These are phyloP conservation scores for Babesia bigemina DNA, from an alignment of 169 alveolate genomes.

Conservation along the genomic window DNA sequence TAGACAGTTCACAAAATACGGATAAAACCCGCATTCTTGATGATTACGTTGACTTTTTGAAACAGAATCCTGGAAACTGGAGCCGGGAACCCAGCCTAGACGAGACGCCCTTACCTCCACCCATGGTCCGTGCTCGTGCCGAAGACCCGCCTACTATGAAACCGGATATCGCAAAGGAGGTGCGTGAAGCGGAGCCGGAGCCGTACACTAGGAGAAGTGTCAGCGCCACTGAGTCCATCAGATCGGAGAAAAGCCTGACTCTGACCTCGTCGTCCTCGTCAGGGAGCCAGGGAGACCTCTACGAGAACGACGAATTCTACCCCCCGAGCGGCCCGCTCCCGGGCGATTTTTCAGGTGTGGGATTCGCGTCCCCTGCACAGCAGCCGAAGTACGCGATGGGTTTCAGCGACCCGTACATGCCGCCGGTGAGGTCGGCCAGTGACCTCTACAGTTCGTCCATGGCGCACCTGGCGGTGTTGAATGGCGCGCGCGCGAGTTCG, in stretches of 20 bases:
- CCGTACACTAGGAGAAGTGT: background rate
- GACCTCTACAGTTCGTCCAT: conserved; percentile 6
- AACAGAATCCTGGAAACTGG: conserved; percentile 46
- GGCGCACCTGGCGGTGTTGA: background rate
- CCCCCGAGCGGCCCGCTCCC: conserved; percentile 21
- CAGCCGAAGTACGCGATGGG: conserved; percentile 20
- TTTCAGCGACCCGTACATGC: conserved; percentile 11
- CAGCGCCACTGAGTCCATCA: background rate
- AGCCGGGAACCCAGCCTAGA: conserved; percentile 8
- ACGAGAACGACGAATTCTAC: conserved; percentile 30
- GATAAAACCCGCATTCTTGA: conserved; percentile 20
- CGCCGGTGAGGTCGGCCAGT: conserved; percentile 1
- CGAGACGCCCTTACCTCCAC: background rate
- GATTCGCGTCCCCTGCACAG: background rate
- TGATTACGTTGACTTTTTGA: conserved; percentile 45
- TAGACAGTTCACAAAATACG: conserved; percentile 21
- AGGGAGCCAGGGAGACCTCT: background rate
- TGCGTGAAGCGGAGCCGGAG: background rate
- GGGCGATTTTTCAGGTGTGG: background rate
- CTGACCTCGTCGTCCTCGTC: background rate
- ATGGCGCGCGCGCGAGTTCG: background rate
- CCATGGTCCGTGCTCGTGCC: background rate
- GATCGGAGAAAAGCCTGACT: background rate
- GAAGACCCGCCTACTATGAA: background rate
- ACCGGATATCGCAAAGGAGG: background rate